Conservation (phyloP, 75 land plant species). For the Selaginella tamariscina region DNA sequence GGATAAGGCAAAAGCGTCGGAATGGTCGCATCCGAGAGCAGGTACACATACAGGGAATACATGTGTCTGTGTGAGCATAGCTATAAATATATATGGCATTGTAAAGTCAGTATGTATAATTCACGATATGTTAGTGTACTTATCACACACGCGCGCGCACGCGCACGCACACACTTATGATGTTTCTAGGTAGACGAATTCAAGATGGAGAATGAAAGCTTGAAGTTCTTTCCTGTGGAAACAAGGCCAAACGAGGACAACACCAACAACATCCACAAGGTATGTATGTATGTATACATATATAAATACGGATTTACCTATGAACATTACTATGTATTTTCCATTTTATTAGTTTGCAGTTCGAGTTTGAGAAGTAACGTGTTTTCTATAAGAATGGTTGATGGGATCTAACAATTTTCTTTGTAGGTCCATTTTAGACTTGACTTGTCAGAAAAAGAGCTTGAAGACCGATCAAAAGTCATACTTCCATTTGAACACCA, state of each 20-base stretch:
- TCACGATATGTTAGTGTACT: background rate
- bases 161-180: background rate
- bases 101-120: background rate
- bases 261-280: no score
- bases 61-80: background rate
- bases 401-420: background rate
- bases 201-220: conserved; percentile 28
- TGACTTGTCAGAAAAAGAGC: background rate
- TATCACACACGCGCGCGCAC: background rate
- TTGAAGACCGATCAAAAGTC: no score
- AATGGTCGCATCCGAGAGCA: conserved; percentile 72
- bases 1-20: conserved; percentile 47
- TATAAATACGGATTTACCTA: background rate
- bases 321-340: background rate
- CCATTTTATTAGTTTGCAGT: background rate
- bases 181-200: conserved; percentile 43
- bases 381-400: background rate
- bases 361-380: background rate
- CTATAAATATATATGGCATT: no score
- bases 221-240: background rate
- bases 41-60: conserved; percentile 23
- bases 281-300: no score
- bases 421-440: background rate
- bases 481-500: background rate
- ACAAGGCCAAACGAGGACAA: no score